Percentiles rank a stretch among this genome's conserved stretches.
Evolutionary conservation across 805 yeast species (phyloP).

Genomic region (Schwanniomyces occidentalis): DNA sequence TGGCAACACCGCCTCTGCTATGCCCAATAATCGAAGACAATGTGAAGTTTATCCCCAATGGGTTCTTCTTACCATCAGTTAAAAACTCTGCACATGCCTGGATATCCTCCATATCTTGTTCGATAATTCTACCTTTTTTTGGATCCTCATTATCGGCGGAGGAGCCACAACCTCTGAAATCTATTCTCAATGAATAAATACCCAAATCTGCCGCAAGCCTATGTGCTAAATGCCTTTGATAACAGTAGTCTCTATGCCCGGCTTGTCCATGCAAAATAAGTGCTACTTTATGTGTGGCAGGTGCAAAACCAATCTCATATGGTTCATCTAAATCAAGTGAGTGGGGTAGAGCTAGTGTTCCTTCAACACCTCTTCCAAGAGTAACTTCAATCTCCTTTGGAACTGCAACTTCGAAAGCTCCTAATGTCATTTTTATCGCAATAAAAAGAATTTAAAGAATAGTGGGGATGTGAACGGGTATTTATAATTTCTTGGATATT

Average conservation of each 20-base stretch:
- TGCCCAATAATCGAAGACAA: slow-evolving; percentile 69
- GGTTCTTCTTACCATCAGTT: slow-evolving; percentile 26
- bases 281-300: slow-evolving; percentile 52
- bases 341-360: slow-evolving; percentile 41
- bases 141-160: slow-evolving; percentile 52
- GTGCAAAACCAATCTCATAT: slow-evolving; percentile 28
- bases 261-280: slow-evolving; percentile 81
- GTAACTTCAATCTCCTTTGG: slow-evolving; percentile 39
- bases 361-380: slow-evolving; percentile 34
- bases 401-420: background rate
- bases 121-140: slow-evolving; percentile 53
- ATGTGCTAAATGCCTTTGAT: slow-evolving; percentile 63
- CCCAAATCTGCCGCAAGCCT: slow-evolving; percentile 60
- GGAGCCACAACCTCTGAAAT: slow-evolving; percentile 83
- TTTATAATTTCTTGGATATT: too few species aligned
- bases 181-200: slow-evolving; percentile 68
- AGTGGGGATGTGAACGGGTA: too few species aligned
- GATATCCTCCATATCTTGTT: slow-evolving; percentile 70
- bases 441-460: too few species aligned
- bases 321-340: slow-evolving; percentile 24
- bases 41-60: slow-evolving; percentile 42
- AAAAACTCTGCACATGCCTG: slow-evolving; percentile 38
- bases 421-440: background rate
- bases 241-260: slow-evolving; percentile 81
- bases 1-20: slow-evolving; percentile 76